Conservation (phyloP, 2,329 filamentous ascomycete species). For the Talaromyces marneffei region DNA sequence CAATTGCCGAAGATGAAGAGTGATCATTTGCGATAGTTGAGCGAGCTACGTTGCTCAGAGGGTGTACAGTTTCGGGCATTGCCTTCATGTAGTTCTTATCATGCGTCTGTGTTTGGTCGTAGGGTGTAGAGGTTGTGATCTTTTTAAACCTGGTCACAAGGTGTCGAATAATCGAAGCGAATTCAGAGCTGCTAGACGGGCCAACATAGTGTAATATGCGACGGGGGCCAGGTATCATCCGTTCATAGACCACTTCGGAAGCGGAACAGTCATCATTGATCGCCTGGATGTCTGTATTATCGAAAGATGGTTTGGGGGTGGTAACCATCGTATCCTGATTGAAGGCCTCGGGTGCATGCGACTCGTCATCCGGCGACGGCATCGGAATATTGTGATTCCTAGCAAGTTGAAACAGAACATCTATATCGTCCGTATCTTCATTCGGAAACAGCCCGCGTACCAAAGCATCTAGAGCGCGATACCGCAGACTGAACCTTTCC, state of each 20-base stretch:
- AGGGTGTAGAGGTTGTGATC: background rate
- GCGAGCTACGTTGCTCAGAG: background rate
- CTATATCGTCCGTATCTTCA: conserved; percentile 13
- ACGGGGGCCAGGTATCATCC: conserved; percentile 12
- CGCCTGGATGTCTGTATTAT: background rate
- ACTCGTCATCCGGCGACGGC: conserved; percentile 12
- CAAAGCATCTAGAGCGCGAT: conserved; percentile 14
- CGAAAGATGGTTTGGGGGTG: background rate
- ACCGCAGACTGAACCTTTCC: conserved; percentile 13
- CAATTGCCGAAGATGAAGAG: background rate
- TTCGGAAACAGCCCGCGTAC: conserved; percentile 13
- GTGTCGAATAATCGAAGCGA: conserved; percentile 14
- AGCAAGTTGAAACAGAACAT: conserved; percentile 12
- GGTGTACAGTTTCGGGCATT: background rate
- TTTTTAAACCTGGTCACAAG: conserved; percentile 10
- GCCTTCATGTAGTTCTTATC: background rate
- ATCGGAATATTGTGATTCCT: conserved; percentile 8
- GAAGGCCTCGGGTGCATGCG: conserved; percentile 12
- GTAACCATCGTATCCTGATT: background rate
- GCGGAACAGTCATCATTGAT: background rate
- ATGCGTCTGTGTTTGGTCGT: background rate
- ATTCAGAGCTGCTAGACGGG: conserved; percentile 11
- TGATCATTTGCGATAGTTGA: background rate
- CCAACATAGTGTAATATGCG: conserved; percentile 13
- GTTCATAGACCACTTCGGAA: conserved; percentile 7